Evolutionary conservation across 2,329 filamentous ascomycete species (phyloP).

Genomic region (Magnaporthiopsis poae): DNA sequence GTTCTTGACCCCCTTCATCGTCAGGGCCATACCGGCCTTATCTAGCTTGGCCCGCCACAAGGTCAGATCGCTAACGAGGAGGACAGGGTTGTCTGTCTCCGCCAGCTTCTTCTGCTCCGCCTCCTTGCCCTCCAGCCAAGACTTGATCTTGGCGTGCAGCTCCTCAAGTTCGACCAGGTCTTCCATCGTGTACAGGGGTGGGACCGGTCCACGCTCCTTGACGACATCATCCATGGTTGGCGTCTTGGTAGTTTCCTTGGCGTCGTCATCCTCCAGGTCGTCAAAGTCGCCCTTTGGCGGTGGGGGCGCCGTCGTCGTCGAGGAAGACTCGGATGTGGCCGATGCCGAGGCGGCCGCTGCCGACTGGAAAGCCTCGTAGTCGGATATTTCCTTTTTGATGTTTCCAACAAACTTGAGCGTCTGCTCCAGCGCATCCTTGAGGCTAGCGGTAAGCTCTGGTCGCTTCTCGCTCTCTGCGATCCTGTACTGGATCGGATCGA

Average conservation of each 20-base stretch:
- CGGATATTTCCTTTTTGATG: conserved; percentile 59
- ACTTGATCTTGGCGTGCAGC: conserved; percentile 49
- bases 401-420: conserved; percentile 60
- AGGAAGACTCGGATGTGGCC: conserved; percentile 27
- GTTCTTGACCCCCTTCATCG: conserved; percentile 57
- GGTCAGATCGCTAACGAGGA: conserved; percentile 63
- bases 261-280: conserved; percentile 65
- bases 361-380: conserved; percentile 54
- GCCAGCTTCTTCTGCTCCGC: conserved; percentile 61
- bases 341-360: conserved; percentile 42
- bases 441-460: conserved; percentile 55
- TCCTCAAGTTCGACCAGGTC: conserved; percentile 60
- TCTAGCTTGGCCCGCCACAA: conserved; percentile 61
- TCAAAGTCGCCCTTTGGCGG: conserved; percentile 51
- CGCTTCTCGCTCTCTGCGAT: conserved; percentile 62
- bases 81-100: conserved; percentile 61
- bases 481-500: conserved; percentile 66
- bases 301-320: conserved; percentile 29
- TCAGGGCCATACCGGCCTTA: conserved; percentile 58
- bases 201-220: conserved; percentile 41
- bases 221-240: conserved; percentile 34
- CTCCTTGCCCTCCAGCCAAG: conserved; percentile 68
- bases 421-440: conserved; percentile 63
- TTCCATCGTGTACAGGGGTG: conserved; percentile 60
- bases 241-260: conserved; percentile 27